Base-by-base conservation (phyloP, 2,329 filamentous ascomycete genomes). In the Cladophialophora chaetospira region DNA sequence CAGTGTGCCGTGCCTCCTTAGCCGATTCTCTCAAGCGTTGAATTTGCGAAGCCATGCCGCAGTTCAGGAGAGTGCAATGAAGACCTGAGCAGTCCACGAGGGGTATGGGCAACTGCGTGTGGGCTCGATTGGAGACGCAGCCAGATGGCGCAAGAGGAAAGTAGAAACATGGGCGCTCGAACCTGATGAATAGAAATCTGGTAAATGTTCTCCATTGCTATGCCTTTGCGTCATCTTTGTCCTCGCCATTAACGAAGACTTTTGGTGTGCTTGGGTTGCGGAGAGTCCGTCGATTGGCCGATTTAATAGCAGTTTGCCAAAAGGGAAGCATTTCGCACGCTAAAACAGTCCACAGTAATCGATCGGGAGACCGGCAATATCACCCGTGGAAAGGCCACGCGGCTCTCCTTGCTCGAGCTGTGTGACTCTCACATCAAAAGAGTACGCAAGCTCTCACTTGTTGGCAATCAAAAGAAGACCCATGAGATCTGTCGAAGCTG, bases 251-350 rank as follows among this genome's bases (percentile, higher is more conserved):
- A 1, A 21, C 26, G 17, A 5, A n/a, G n/a, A n/a, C n/a, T n/a
- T n/a, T n/a, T n/a, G n/a, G n/a, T 10, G 26, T 1, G 9, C 45
- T 33, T 29, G 10, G 15, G 26, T 2, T 48, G 45, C 26, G 9
- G 2, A 15, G 31, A n/a, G 23, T n/a, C 45, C 26, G 9, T 48
- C 10, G 45, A 48, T 48, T 48, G 45, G 45, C 45, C 33, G 25
- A 48, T 5, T 11, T n/a, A 48, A 35, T 10, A 3, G 28, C 45
- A 28, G 25, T 35, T 48, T 23, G 25, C 45, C 17, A 48, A 48
- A 48, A 48, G 45, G 26, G 45, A 33, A 48, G 45, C 26, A 48
- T 48, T 48, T 48, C 45, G 45, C 45, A 48, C 45, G 45, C 45
- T 48, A 48, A 21, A 48, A 11, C 19, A 21, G 21, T n/a, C 31